Base-by-base conservation (phyloP, 306 rosid species). In the Psophocarpus tetragonolobus region DNA sequence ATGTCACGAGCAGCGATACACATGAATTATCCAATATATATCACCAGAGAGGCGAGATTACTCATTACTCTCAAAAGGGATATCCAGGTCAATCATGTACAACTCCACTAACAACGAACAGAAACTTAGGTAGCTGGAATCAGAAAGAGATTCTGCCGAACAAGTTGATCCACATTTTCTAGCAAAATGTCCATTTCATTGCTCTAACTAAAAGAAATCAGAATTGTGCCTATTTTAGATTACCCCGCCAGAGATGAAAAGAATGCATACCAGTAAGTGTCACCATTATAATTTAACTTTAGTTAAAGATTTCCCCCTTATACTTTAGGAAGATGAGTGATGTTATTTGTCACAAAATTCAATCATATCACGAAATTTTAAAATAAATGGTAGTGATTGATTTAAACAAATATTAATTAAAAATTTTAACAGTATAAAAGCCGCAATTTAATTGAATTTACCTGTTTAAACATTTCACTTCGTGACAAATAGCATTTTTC, bases 111-210 rank as follows among this genome's bases (percentile, higher is more conserved):
- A 73, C 76, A 69, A 75, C 79, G 79, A 73, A 78, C 70, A 71
- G 82, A 53, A 69, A 81, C 81, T 79, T 72, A 68, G 81, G 70
- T 60, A 53, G 79, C 77, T 73, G 75, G 65, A 76, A 39, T 78
- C 78, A 57, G 74, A 79, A 47, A 74, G 69, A 78, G 79, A 71
- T 63, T 82, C 81, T 71, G 79, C 84, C 82, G 72, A 76, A 76
- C 71, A 68, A 63, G 42, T 77, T 73, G 81, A 80, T 62, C 80
- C 62, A 57, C 61, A 76, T 70, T 80, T 84, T 2, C 68, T 14
- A 62, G 44, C 51, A 32, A 71, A 76, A 69, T 38, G 65, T 11
- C 62, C 67, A 77, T 51, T 81, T 75, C 61, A 47, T 78, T 64
- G 71, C 82, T 74, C 66, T 77, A 47, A 73, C 44, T 45, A 73